Conservation (phyloP, 306 rosid species). For the Quercus bicolor region DNA sequence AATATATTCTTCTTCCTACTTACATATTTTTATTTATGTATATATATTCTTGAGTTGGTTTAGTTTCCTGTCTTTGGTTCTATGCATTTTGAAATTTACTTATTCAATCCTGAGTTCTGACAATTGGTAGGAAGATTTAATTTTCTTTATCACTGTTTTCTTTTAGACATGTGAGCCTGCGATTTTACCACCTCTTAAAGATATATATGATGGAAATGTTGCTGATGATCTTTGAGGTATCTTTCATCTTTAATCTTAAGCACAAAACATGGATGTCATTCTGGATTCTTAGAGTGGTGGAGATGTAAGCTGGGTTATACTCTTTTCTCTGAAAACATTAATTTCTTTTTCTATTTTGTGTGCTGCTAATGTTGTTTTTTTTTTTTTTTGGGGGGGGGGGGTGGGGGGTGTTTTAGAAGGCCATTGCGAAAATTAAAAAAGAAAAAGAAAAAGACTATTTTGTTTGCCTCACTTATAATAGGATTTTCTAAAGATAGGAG, state of each 20-base stretch:
- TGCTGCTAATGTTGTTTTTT: too few relatives aligned
- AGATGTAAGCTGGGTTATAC: too few relatives aligned
- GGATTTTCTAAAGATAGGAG: too few relatives aligned
- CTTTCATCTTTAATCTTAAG: slow-evolving; percentile 23
- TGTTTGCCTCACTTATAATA: too few relatives aligned
- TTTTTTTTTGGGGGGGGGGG: too few relatives aligned
- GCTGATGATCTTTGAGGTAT: slow-evolving; percentile 77
- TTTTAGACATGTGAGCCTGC: slow-evolving; percentile 81
- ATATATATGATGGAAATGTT: slow-evolving; percentile 67
- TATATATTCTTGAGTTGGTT: neutral
- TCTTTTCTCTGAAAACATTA: too few relatives aligned
- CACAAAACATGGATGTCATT: slow-evolving; percentile 2
- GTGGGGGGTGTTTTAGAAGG: too few relatives aligned
- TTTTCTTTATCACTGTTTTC: slow-evolving; percentile 20
- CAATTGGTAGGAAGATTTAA: neutral
- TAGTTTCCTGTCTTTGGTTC: neutral
- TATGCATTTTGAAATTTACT: neutral
- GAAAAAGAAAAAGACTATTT: too few relatives aligned
- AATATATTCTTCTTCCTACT: neutral
- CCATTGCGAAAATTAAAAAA: too few relatives aligned
- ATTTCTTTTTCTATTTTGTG: too few relatives aligned
- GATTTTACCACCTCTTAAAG: slow-evolving; percentile 80
- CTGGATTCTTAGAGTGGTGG: neutral
- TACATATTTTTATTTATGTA: neutral
- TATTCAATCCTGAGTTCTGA: neutral